Base-by-base conservation (phyloP, 345 rosid genomes). In the Citrus medica region DNA sequence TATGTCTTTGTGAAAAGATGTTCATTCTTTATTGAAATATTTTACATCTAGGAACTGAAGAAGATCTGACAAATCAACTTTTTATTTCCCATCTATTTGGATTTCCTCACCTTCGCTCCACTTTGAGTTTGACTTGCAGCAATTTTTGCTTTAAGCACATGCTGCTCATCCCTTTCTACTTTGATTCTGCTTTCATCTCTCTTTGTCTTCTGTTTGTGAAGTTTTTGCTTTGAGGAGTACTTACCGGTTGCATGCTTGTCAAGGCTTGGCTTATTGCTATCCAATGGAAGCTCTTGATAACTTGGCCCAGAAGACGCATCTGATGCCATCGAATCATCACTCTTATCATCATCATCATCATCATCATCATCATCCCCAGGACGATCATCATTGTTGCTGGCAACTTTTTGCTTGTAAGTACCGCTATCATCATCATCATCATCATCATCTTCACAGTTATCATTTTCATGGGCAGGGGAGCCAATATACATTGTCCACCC, bases 291-390 rank as follows among this genome's bases (percentile, higher is more conserved):
- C 76, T 88, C 80, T 4, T 38, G 86, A 62, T 81, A 88, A 62
- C 87, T 85, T 77, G 90, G 92, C 16, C 93, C 90, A 6, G 95
- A 92, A 25, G 93, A 90, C 55, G 95, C 95, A 79, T 92, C 95
- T 35, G 93, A 92, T 56, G 89, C 86, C 95, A 92, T 88, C 1
- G 95, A 92, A 56, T 90, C 93, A 84, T 90, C 95, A 59, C 90
- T 89, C 74, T 87, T 86, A 62, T 73, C 79, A 65, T 71, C 56
- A 27, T 71, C 69, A 14, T 73, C 79, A 65, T 71, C 56, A 27
- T 71, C 69, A 14, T 78, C 71, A 30, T 48, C 63, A 60, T 75
- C 80, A 56, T 56, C 64, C 32, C 58, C 64, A 64, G 74, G 78
- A 60, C 56, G 7, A 35, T 82, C 33, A 71, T 83, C 76, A 67